phyloP scores from a whole-genome alignment of 768 basidiomycete genomes.

The Amanita rimosa region DNA sequence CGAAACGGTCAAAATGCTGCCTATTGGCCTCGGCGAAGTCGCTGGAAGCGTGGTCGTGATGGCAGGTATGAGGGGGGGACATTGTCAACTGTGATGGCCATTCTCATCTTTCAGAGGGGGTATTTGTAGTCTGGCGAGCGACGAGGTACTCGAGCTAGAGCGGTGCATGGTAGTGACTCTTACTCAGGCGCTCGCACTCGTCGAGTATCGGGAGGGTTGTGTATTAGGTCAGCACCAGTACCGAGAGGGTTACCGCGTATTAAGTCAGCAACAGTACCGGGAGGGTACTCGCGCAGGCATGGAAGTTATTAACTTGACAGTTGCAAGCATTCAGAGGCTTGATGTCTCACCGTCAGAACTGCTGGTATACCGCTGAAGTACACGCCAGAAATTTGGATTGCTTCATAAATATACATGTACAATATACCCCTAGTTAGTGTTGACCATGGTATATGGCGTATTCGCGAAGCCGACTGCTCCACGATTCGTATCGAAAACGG shows the following conservation, averaged over 20 bases:
- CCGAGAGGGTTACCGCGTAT: neutral
- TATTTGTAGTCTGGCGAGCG: neutral
- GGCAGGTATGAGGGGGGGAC: neutral
- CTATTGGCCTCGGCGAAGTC: neutral
- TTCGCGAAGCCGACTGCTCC: too few relatives aligned
- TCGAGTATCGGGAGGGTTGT: neutral
- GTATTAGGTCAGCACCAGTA: neutral
- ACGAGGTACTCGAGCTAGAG: neutral
- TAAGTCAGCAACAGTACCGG: too few relatives aligned
- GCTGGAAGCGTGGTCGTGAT: neutral
- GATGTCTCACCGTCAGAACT: too few relatives aligned
- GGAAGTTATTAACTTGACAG: too few relatives aligned
- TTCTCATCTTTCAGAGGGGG: neutral
- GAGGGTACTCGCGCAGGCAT: neutral
- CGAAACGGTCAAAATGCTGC: neutral
- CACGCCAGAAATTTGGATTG: too few relatives aligned
- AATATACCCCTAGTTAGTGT: too few relatives aligned
- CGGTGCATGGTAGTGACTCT: neutral
- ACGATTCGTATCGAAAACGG: conserved; percentile 41
- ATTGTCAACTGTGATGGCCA: neutral
- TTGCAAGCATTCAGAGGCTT: too few relatives aligned
- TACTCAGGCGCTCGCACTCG: neutral
- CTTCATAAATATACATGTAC: too few relatives aligned
- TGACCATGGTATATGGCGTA: too few relatives aligned
- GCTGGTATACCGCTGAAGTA: too few relatives aligned